Conservation (phyloP, 1,284 basidiomycete genomes). For the Rhodotorula sp. region DNA sequence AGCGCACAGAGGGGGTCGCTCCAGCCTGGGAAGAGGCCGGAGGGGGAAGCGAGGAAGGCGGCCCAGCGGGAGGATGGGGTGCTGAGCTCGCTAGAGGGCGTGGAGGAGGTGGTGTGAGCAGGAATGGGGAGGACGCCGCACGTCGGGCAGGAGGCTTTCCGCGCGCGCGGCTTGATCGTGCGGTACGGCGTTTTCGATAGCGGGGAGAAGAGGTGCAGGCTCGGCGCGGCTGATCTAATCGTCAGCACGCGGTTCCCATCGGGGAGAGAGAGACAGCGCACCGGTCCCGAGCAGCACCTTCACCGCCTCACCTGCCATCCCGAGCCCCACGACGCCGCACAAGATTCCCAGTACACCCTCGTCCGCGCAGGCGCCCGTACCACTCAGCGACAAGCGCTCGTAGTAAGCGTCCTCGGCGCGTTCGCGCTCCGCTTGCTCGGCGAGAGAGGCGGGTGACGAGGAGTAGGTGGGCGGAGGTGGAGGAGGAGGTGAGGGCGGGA, state of each 20-base stretch:
- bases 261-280: conserved; percentile 50
- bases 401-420: conserved; percentile 16
- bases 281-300: conserved; percentile 75
- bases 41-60: conserved; percentile 43
- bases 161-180: conserved; percentile 72
- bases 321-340: conserved; percentile 84
- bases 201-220: conserved; percentile 72
- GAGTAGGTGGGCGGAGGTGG: background rate
- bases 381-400: conserved; percentile 62
- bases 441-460: background rate
- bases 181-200: conserved; percentile 72
- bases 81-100: background rate
- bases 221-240: conserved; percentile 53
- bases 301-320: conserved; percentile 89
- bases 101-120: conserved; percentile 25
- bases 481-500: conserved; percentile 58
- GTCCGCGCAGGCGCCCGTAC: conserved; percentile 79
- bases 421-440: conserved; percentile 43
- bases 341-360: conserved; percentile 86
- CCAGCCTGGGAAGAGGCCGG: conserved; percentile 47
- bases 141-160: conserved; percentile 64
- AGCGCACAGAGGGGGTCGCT: conserved; percentile 48
- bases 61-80: conserved; percentile 45
- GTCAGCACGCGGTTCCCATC: too few relatives aligned
- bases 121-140: conserved; percentile 59